Evolutionary conservation across 768 basidiomycete genomes (phyloP), one percentile per base, ranked within the genome.

Genomic region (Trametes meyenii): DNA sequence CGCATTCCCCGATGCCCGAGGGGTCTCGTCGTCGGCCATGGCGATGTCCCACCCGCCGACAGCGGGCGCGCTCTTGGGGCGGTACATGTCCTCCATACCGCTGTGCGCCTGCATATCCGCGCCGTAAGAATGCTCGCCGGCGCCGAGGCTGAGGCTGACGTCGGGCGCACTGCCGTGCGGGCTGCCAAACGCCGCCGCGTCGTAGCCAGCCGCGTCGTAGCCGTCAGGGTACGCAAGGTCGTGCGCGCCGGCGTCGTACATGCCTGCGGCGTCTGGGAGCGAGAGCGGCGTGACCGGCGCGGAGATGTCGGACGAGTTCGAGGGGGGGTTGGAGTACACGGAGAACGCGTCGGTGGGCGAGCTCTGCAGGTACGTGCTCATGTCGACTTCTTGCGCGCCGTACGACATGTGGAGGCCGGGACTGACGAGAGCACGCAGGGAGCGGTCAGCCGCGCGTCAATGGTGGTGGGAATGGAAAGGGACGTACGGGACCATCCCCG

Each of bases 241-340:
- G 50, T 35, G 51, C 58, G 44, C 50, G 36, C 35, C 17, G 44
- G 23, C 23, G 43, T 45, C 59, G 36, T 26, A 44, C 50, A 36
- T 19, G 23, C 51, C 50, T 24, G 35, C 59, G 36, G 24, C 26
- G 19, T 52, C 51, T 1, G 59, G 42, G 52, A 61, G 48, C 21
- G 55, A 53, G 29, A 66, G 45, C 21, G 69, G 69, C 33, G 69
- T 68, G 39, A 61, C 40, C 12, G 69, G 69, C 19, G 65, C 56
- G 26, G 66, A 65, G 51, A 56, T 57, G 40, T 53, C 54, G 42
- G 54, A 51, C 55, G 67, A 63, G 53, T 51, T 55, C 24, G 61
- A 65, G 62, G 58, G 62, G 51, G 66, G 53, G 51, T 59, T 54
- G 42, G 60, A 50, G 58, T 61, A 45, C 2, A 54, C 48, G 23